These are phyloP conservation scores for Rhododendron ovatum DNA, from an alignment of 148 eudicot genomes.

Conservation along the genomic window DNA sequence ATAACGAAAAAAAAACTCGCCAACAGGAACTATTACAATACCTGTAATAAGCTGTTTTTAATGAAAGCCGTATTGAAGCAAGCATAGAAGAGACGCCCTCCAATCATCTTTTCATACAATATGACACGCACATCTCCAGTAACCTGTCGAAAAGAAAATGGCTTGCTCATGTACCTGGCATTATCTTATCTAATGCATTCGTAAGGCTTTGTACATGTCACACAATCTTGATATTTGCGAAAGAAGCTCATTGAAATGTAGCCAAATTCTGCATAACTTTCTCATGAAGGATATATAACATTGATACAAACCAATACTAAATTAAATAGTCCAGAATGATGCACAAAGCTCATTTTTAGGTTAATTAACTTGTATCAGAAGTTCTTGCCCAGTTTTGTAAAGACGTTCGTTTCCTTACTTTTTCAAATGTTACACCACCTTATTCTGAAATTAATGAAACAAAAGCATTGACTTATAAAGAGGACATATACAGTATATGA, in stretches of 20 bases:
- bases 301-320: neutral
- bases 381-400: neutral
- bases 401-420: neutral
- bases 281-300: neutral
- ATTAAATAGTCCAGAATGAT: neutral
- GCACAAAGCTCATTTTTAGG: neutral
- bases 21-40: conserved; percentile 6
- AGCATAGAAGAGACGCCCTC: conserved; percentile 60
- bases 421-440: neutral
- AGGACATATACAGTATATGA: neutral
- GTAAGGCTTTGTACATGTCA: neutral
- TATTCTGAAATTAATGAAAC: neutral
- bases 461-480: neutral
- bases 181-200: neutral
- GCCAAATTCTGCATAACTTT: neutral
- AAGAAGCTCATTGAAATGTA: neutral
- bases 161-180: neutral
- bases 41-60: conserved; percentile 48
- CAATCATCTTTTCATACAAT: conserved; percentile 49
- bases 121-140: conserved; percentile 53
- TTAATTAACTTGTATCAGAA: neutral
- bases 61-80: conserved; percentile 65
- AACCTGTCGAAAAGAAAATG: conserved; percentile 30
- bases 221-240: neutral
- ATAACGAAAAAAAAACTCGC: neutral